Conservation (phyloP, 192 early-diverging fungal species). For the Backusella tarrabulga region DNA sequence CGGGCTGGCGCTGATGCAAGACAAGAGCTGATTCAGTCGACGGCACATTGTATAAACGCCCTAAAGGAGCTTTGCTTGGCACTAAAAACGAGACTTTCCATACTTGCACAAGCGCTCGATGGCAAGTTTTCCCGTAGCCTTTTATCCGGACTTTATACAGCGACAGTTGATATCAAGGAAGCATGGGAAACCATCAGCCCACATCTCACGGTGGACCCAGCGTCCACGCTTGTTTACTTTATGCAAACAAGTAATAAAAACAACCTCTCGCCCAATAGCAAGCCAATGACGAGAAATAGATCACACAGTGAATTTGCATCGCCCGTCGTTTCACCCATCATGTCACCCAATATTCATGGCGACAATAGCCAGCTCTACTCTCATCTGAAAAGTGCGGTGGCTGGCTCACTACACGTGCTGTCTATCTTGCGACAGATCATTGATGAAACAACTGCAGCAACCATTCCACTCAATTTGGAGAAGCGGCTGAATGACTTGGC, state of each 20-base stretch:
- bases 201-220: not conserved
- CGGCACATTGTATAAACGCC: not conserved
- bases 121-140: constrained; percentile 21
- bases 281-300: not conserved
- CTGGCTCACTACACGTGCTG: constrained; percentile 24
- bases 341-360: not conserved
- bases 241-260: not conserved
- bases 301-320: constrained; percentile 16
- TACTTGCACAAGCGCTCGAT: constrained; percentile 20
- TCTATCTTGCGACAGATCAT: constrained; percentile 11
- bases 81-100: constrained; percentile 11
- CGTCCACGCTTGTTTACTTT: not conserved
- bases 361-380: constrained; percentile 19
- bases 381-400: constrained; percentile 23
- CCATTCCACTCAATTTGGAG: not conserved
- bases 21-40: constrained; percentile 6
- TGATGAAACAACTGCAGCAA: not conserved
- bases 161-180: constrained; percentile 24
- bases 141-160: constrained; percentile 21
- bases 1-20: not conserved
- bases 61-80: constrained; percentile 12
- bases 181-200: constrained; percentile 25
- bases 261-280: not conserved
- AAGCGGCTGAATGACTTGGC: constrained; percentile 13
- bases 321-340: constrained; percentile 2